Conservation (phyloP, 768 basidiomycete genomes). For the Russula lepida region DNA sequence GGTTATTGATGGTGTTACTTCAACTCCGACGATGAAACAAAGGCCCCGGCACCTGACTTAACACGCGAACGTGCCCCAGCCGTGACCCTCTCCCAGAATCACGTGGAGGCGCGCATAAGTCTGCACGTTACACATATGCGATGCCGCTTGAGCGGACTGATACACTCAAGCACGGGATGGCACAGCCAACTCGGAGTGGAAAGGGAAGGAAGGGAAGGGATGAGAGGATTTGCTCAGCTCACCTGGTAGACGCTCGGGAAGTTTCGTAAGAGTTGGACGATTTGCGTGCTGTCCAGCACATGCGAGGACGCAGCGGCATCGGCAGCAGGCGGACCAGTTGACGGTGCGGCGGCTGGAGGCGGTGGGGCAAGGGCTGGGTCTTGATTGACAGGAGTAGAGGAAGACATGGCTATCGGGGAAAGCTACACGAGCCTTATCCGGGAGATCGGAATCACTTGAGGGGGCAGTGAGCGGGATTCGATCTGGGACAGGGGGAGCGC, state of each 20-base stretch:
- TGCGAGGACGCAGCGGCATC: conserved; percentile 4
- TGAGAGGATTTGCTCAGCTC: neutral
- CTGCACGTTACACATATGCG: neutral
- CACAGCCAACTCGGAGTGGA: neutral
- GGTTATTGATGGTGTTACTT: too few species aligned
- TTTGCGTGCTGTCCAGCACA: conserved; percentile 10
- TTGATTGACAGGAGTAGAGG: conserved; percentile 7
- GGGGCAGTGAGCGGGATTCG: neutral
- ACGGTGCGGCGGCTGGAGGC: neutral
- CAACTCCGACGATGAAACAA: neutral
- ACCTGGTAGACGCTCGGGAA: conserved; percentile 17
- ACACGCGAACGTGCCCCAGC: conserved; percentile 21
- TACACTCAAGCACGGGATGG: neutral
- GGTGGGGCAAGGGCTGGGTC: conserved; percentile 10
- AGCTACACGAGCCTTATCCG: conserved; percentile 3
- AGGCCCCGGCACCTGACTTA: conserved; percentile 14
- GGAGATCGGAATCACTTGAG: conserved; percentile 5
- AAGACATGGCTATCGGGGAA: conserved; percentile 8
- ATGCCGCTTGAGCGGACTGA: neutral
- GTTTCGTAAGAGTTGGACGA: conserved; percentile 16
- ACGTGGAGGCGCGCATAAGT: conserved; percentile 14
- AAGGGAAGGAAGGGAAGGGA: neutral
- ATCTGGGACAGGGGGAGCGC: neutral
- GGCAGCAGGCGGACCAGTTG: neutral
- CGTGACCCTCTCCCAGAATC: conserved; percentile 19